Conservation (phyloP, 352 stramenopile species). For the Pythium utonaiense region DNA sequence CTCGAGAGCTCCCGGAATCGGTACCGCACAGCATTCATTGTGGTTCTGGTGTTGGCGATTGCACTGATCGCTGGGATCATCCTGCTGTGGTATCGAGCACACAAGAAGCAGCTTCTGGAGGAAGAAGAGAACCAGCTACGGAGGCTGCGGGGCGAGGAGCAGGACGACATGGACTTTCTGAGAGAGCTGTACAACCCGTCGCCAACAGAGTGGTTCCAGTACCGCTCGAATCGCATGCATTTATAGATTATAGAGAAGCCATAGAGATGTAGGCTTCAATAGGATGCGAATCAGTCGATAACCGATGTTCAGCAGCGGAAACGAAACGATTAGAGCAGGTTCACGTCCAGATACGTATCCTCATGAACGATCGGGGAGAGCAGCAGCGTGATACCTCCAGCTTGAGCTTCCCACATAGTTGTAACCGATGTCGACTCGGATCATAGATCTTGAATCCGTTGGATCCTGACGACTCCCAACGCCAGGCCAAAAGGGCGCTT, state of each 20-base stretch:
- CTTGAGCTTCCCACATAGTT: too few relatives aligned
- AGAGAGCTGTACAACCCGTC: constrained; percentile 23
- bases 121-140: constrained; percentile 21
- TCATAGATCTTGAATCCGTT: too few relatives aligned
- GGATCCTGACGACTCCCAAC: too few relatives aligned
- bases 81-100: constrained; percentile 11
- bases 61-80: constrained; percentile 7
- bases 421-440: too few relatives aligned
- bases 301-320: too few relatives aligned
- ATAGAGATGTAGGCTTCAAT: background rate
- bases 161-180: constrained; percentile 24
- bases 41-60: constrained; percentile 18
- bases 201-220: constrained; percentile 29
- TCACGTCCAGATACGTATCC: too few relatives aligned
- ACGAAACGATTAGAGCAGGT: too few relatives aligned
- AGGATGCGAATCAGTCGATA: background rate
- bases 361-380: too few relatives aligned
- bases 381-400: too few relatives aligned
- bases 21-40: constrained; percentile 20
- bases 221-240: constrained; percentile 23
- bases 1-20: constrained; percentile 11
- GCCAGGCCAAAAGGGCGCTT: too few relatives aligned
- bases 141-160: constrained; percentile 19
- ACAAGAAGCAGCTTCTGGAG: constrained; percentile 11
- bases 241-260: constrained; percentile 13